Evolutionary conservation across 1,284 basidiomycete genomes (phyloP), one percentile per base, ranked within the genome.

Genomic region (Apiotrichum mycotoxinovorans): DNA sequence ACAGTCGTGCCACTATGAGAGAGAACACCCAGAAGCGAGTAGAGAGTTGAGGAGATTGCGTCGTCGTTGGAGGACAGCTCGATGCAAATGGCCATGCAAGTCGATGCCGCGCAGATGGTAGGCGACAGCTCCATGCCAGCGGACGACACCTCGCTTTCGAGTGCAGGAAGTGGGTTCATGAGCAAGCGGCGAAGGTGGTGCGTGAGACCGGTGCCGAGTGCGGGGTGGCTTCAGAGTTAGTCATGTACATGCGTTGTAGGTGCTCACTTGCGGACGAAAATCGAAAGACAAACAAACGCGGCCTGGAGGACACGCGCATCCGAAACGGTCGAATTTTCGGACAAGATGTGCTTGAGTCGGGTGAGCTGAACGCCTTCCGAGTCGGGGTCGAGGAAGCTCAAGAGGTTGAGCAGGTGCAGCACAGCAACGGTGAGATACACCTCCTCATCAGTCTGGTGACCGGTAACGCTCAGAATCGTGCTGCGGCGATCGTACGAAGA

Each of bases 11-110:
- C 74, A 18, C 49, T 26, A 85, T 88, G 37, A 84, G 87, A 85
- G 56, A 97, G 87, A 69, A 91, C 89, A 70, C 97, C 97, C 59
- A 98, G 82, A 17, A 98, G 82, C 11, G 92, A 94, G 75, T 98
- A 97, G 84, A 96, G 89, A 65, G 92, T 92, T 3, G 93, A 96
- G 82, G 94, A 87, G 67, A 93, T 84, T 46, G 94, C 83, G 72
- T 95, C 92, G 66, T 95, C 90, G 53, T 89, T 89, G 9, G 89
- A 87, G 15, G 89, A 85, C 54, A 91, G 80, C 88, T 87, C 87
- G 60, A 97, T 88, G 74, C 94, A 97, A 52, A 91, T 81, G 3
- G 91, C 88, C 34, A 98, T 81, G 66, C 91, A 93, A 69, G 88
- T 90, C 1, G 93, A 92, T 3, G 92, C 91, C 1, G 92, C 87